These are phyloP conservation scores for Mesotaenium endlicherianum DNA, from an alignment of 139 green algal genomes.

Conservation along the genomic window DNA sequence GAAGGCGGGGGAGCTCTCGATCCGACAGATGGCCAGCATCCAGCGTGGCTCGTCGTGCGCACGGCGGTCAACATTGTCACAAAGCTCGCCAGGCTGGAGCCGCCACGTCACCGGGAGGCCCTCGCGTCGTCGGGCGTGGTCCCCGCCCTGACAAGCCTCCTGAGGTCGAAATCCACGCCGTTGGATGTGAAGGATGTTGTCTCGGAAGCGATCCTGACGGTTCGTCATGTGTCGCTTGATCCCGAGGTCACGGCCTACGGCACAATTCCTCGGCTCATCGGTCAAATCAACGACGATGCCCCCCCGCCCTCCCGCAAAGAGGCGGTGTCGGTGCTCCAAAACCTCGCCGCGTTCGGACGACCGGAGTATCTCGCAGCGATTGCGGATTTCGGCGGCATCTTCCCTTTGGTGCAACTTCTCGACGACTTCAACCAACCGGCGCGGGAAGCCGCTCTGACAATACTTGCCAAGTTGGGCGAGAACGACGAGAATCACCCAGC, in stretches of 20 bases:
- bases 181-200: background rate
- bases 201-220: background rate
- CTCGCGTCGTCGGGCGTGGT: no score
- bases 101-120: no score
- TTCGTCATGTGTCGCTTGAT: background rate
- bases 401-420: slow-evolving; percentile 13
- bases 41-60: no score
- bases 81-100: no score
- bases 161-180: no score
- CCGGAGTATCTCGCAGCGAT: slow-evolving; percentile 1
- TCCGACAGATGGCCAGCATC: no score
- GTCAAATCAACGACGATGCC: no score
- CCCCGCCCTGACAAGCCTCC: no score
- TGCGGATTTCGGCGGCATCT: background rate
- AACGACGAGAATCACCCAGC: slow-evolving; percentile 13
- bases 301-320: no score
- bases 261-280: slow-evolving; percentile 1
- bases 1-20: no score
- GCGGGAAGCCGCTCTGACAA: slow-evolving; percentile 7
- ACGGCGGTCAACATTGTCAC: no score
- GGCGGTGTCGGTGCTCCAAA: background rate
- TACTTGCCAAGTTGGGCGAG: background rate
- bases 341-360: background rate
- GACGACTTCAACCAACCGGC: background rate
- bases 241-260: background rate